phyloP scores from a whole-genome alignment of 2,329 filamentous ascomycete genomes.

The Fusarium drepaniforme region DNA sequence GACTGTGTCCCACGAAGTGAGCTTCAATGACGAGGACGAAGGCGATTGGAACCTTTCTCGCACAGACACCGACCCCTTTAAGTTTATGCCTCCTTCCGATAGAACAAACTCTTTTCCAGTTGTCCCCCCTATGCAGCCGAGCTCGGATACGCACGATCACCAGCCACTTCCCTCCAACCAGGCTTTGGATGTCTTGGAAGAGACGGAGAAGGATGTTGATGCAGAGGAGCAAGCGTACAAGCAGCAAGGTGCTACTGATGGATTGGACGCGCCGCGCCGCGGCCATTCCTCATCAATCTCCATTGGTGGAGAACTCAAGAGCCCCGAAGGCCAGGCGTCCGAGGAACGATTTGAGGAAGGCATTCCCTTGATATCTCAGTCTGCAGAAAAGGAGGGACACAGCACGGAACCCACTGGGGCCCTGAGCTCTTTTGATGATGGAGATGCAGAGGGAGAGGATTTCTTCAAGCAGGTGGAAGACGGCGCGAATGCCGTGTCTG shows the following conservation, averaged over 20 bases:
- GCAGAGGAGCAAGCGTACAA: conserved; percentile 55
- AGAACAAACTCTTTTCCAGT: conserved; percentile 74
- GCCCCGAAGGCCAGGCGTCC: conserved; percentile 55
- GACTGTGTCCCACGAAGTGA: conserved; percentile 73
- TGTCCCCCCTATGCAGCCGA: conserved; percentile 58
- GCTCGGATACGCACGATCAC: conserved; percentile 45
- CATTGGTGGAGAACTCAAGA: conserved; percentile 58
- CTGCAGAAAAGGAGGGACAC: conserved; percentile 15
- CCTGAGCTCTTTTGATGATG: conserved; percentile 56
- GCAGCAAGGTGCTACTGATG: conserved; percentile 24
- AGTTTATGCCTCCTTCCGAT: conserved; percentile 68
- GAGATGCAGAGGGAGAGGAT: conserved; percentile 66
- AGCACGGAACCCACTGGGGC: conserved; percentile 36
- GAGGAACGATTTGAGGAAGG: conserved; percentile 78
- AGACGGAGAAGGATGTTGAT: conserved; percentile 62
- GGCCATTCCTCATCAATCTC: conserved; percentile 49
- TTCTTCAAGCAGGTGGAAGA: conserved; percentile 70
- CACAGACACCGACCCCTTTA: conserved; percentile 68
- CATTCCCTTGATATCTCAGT: conserved; percentile 68
- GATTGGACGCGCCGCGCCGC: conserved; percentile 25
- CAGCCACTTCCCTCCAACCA: conserved; percentile 62
- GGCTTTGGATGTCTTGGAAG: conserved; percentile 65
- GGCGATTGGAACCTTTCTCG: conserved; percentile 67
- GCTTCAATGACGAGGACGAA: conserved; percentile 71
- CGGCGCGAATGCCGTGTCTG: conserved; percentile 38